A percentile compares a stretch with the other conserved stretches of the same genome.
These are phyloP conservation scores for Avicennia marina DNA, from an alignment of 257 asterid genomes.

Conservation along the genomic window DNA sequence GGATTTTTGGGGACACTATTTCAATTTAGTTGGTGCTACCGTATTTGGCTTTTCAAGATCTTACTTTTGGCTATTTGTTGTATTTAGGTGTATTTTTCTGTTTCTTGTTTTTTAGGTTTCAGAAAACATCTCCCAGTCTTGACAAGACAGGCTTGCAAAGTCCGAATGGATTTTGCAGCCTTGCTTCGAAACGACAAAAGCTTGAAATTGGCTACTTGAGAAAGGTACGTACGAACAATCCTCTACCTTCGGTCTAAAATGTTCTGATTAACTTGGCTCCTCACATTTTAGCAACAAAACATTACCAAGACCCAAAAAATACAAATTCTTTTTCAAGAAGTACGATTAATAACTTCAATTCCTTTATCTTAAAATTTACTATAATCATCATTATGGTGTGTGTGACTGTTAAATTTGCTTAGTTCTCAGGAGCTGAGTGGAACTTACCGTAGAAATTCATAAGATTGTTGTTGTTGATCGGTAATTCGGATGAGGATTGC, in stretches of 20 bases:
- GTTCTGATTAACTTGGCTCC: too few species aligned
- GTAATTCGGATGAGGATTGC: too few species aligned
- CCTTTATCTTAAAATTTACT: neutral
- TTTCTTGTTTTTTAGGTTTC: slow-evolving; percentile 37
- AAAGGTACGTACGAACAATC: slow-evolving; percentile 37
- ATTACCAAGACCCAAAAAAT: too few species aligned
- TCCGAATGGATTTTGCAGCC: slow-evolving; percentile 27
- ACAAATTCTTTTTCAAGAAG: too few species aligned
- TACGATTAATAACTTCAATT: neutral
- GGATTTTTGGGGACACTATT: neutral
- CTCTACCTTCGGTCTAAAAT: neutral
- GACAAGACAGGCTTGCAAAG: slow-evolving; percentile 26
- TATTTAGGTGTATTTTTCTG: slow-evolving; percentile 9
- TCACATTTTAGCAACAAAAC: too few species aligned
- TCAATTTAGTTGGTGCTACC: neutral
- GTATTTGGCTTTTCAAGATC: neutral
- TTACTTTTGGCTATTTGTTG: neutral
- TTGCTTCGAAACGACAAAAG: slow-evolving; percentile 74
- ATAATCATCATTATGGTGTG: neutral
- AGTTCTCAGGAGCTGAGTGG: too few species aligned
- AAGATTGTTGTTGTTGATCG: too few species aligned
- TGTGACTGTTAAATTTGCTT: too few species aligned
- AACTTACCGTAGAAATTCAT: too few species aligned
- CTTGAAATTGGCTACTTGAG: slow-evolving; percentile 71
- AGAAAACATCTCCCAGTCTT: slow-evolving; percentile 22